Evolutionary conservation across 2,329 filamentous ascomycete genomes (phyloP), one percentile per base, ranked within the genome.

Genomic region (Aureobasidium musti): DNA sequence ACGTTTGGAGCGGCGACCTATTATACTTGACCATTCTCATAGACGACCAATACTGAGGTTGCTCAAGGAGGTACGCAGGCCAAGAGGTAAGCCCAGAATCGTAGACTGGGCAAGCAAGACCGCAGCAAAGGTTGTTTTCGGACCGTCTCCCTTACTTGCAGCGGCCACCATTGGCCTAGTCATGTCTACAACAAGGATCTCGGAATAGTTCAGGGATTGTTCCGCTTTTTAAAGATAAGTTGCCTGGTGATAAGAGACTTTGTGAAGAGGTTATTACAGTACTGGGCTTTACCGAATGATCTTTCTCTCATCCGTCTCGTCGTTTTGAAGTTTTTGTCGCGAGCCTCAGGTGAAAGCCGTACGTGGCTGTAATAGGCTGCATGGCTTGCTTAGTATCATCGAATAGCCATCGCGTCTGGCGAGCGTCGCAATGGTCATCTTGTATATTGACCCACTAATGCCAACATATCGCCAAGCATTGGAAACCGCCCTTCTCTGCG

Each of bases 41-140:
- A 21, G 5, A 37, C 26, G 21, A 35, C 28, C 41, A 30, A 47
- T 8, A 45, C 26, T 21, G 19, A 57, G 23, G 6, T 23, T 26
- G 26, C 56, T 13, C 39, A 17, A 33, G 5, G n/a, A 45, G 11
- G 57, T 61, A 61, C 43, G 57, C 57, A 61, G 57, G 57, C 41
- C 57, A 61, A 61, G 57, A 61, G 57, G 49, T 61, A 61, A 61
- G 57, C 39, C 57, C 54, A 45, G 54, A 21, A 41, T 26, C 41
- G n/a, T 14, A 2, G 41, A 61, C 57, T 61, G 41, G 57, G 57
- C 57, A 49, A 59, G 6, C 23, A 23, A n/a, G 39, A 45, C 37
- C 37, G 54, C 54, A 59, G 54, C 54, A 43, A 45, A 30, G 17
- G 39, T 43, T 43, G 14, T 43, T 23, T 45, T 59, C 37, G 54